Evolutionary conservation across 2,329 filamentous ascomycete genomes (phyloP), one percentile per base, ranked within the genome.

Genomic region (Colletotrichum musae): DNA sequence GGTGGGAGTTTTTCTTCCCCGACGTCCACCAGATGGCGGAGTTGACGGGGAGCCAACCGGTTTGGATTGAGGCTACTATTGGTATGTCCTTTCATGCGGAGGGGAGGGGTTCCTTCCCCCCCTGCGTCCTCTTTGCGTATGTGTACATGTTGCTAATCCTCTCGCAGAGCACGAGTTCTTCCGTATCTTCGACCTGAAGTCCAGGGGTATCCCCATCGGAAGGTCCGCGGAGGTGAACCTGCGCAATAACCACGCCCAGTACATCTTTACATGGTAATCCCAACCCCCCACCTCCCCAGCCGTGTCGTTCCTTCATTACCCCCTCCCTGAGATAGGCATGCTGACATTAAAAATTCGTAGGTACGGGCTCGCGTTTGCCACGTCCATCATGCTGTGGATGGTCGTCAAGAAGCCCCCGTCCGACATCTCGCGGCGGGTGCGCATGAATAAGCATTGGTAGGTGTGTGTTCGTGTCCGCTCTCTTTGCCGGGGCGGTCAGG

Each of bases 51-150:
- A 95, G 92, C 75, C 94, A 98, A 81, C 87, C 94, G 0, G 93
- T 99, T 47, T 98, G 95, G 95, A 88, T 99, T 67, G 96, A 99
- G 83, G 92, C 95, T 81, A 99, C 95, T 47, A 96, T 97, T 93
- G 89, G 94, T 96, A 85, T 74, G 32, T 36, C 32, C 32, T 36
- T 36, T 36, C 18, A 1, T 18, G 18, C 18, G 79, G 60, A 4
- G 24, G 60, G 6, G 24, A 18, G 18, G 54, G 10, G 21, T 64
- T 51, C 41, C 16, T 26, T 64, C 43, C 41, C 16, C 21, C 9
- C 28, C 21, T 7, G 16, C n/a, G 28, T 5, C 36, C 16, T 36
- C 21, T 43, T 24, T 24, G 21, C 21, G 18, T 67, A 16, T 39
- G 6, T 24, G 32, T 45, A 16, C 43, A 59, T 28, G 15, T 51